Evolutionary conservation across 2,329 filamentous ascomycete genomes (phyloP).

Genomic region (Trichophyton schoenleinii): DNA sequence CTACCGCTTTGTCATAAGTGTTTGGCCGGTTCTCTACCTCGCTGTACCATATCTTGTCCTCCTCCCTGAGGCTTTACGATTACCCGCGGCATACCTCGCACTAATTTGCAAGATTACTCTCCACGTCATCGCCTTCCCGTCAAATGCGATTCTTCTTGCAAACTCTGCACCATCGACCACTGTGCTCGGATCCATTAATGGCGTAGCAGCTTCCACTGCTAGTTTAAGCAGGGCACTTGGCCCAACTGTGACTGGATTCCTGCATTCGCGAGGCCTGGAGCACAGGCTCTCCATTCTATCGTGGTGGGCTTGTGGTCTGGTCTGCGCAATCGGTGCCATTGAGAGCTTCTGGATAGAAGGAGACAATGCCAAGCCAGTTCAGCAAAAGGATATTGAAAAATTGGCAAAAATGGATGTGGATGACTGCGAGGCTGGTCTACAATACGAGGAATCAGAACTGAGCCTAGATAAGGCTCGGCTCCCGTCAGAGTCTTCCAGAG

Average conservation of each 20-base stretch:
- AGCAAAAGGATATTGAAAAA: not conserved
- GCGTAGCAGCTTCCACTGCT: conserved; percentile 79
- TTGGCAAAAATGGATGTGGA: conserved; percentile 7
- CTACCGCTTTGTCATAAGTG: conserved; percentile 67
- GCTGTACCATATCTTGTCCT: conserved; percentile 80
- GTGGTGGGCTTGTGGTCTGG: conserved; percentile 79
- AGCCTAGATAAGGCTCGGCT: not conserved
- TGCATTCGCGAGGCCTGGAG: conserved; percentile 69
- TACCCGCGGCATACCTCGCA: conserved; percentile 61
- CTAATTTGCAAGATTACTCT: conserved; percentile 90
- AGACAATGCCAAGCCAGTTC: conserved; percentile 27
- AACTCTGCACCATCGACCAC: conserved; percentile 76
- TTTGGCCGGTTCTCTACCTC: conserved; percentile 81
- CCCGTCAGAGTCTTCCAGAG: not conserved
- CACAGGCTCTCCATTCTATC: conserved; percentile 75
- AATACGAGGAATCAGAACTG: conserved; percentile 1
- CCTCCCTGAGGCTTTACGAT: conserved; percentile 58
- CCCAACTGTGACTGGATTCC: conserved; percentile 71
- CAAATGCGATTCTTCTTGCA: conserved; percentile 75
- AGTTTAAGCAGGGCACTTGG: conserved; percentile 81
- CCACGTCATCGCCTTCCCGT: conserved; percentile 80
- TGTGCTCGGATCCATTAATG: conserved; percentile 84
- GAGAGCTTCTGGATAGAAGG: conserved; percentile 67
- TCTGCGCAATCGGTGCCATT: conserved; percentile 62
- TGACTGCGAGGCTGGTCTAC: conserved; percentile 23